Evolutionary conservation across 2,329 filamentous ascomycete species (phyloP).

Genomic region (Nigrospora osmanthi): DNA sequence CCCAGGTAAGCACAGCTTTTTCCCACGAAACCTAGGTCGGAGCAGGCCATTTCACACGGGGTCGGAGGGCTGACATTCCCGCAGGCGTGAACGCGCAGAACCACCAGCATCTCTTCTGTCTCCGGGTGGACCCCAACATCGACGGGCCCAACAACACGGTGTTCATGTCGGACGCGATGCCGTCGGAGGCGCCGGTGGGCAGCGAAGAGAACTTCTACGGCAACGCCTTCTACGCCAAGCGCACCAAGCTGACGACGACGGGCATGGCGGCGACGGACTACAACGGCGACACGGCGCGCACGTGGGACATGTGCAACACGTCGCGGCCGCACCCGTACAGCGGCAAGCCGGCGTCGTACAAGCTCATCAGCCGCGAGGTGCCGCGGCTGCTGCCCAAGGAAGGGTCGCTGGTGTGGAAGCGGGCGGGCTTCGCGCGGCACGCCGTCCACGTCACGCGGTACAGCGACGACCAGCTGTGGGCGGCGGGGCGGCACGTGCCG

Average conservation of each 20-base stretch:
- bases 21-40: background rate
- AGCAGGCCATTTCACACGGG: background rate
- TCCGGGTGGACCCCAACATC: conserved; percentile 80
- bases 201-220: conserved; percentile 80
- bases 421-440: conserved; percentile 80
- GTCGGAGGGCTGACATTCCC: conserved; percentile 7
- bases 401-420: conserved; percentile 78
- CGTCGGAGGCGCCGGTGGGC: conserved; percentile 66
- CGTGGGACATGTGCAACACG: conserved; percentile 87
- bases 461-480: conserved; percentile 72
- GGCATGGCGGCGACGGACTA: conserved; percentile 69
- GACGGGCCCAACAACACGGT: conserved; percentile 81
- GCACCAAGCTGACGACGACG: conserved; percentile 69
- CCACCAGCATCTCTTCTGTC: conserved; percentile 90
- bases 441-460: conserved; percentile 87
- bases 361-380: conserved; percentile 81
- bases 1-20: conserved; percentile 35
- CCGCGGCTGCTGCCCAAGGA: conserved; percentile 72
- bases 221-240: conserved; percentile 82
- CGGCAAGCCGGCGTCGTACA: conserved; percentile 78
- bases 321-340: conserved; percentile 79
- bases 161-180: conserved; percentile 71
- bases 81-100: conserved; percentile 82
- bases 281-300: conserved; percentile 67
- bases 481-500: conserved; percentile 79